A percentile compares a stretch with the other conserved stretches of the same genome.
phyloP scores from a whole-genome alignment of 192 early-diverging fungal species.

The Thoreauomyces humboldtii region DNA sequence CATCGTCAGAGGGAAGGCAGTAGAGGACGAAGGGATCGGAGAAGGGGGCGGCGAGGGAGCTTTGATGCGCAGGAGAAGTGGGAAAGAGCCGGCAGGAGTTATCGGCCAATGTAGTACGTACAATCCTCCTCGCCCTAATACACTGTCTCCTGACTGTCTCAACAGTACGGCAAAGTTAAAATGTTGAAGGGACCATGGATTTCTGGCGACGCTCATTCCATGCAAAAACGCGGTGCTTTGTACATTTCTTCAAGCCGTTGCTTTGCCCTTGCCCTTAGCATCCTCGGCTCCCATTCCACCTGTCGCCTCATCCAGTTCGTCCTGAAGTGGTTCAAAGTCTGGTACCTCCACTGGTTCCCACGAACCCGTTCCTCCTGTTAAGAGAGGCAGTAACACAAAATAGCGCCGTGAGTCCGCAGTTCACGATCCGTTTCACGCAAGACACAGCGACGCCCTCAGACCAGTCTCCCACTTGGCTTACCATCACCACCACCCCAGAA shows the following conservation, averaged over 20 bases:
- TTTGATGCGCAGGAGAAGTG: too few species aligned
- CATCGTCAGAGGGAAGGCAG: too few species aligned
- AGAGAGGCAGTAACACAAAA: not conserved
- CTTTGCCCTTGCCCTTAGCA: conserved; percentile 35
- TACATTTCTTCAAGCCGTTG: conserved; percentile 13
- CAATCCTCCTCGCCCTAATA: too few species aligned
- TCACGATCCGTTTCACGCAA: not conserved
- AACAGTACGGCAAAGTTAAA: too few species aligned
- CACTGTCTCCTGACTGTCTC: too few species aligned
- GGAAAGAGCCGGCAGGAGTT: too few species aligned
- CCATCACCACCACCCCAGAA: conserved; percentile 31
- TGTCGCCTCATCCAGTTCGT: conserved; percentile 33
- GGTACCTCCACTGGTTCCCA: conserved; percentile 49
- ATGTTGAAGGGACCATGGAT: too few species aligned
- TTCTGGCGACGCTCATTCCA: too few species aligned
- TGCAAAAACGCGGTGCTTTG: too few species aligned
- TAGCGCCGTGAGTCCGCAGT: not conserved
- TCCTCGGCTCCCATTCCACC: conserved; percentile 14
- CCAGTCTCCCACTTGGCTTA: not conserved
- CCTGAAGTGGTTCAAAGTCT: conserved; percentile 41
- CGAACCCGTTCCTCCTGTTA: conserved; percentile 10
- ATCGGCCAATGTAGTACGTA: too few species aligned
- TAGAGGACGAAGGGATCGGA: too few species aligned
- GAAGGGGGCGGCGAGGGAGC: too few species aligned
- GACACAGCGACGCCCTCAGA: not conserved